Percentiles rank a stretch among this genome's conserved stretches.
phyloP scores from a whole-genome alignment of 2,329 filamentous ascomycete species.

The Alternaria panax region DNA sequence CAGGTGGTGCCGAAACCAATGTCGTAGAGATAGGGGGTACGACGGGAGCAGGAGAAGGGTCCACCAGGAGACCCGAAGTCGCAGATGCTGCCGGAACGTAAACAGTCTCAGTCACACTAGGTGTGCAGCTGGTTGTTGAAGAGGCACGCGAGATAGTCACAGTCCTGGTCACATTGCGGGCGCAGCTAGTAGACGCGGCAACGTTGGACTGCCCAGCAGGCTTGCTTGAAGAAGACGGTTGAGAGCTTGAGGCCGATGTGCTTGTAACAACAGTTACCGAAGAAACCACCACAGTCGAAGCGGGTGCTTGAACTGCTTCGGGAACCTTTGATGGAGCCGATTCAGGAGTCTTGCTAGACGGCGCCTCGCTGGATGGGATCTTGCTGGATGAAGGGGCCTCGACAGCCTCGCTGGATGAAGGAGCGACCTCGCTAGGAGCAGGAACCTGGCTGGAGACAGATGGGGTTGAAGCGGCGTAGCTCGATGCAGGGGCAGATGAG shows the following conservation, averaged over 20 bases:
- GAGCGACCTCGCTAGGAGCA: conserved; percentile 2
- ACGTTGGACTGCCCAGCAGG: conserved; percentile 23
- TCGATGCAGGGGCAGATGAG: conserved; percentile 10
- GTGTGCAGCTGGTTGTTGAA: conserved; percentile 19
- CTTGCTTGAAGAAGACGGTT: conserved; percentile 15
- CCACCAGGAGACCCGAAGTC: conserved; percentile 1
- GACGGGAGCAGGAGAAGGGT: conserved; percentile 11
- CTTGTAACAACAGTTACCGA: conserved; percentile 9
- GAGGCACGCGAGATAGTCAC: conserved; percentile 3
- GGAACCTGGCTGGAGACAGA: conserved; percentile 11
- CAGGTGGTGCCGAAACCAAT: conserved; percentile 28
- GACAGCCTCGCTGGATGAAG: conserved; percentile 5
- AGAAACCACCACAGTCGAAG: not conserved
- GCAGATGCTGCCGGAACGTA: conserved; percentile 30
- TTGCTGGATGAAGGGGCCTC: conserved; percentile 6
- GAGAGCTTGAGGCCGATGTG: conserved; percentile 4
- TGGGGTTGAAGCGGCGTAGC: conserved; percentile 1
- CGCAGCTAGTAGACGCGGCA: conserved; percentile 18
- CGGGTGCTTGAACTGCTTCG: conserved; percentile 6
- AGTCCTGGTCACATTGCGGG: conserved; percentile 6
- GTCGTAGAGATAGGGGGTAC: conserved; percentile 23
- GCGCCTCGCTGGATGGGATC: conserved; percentile 9
- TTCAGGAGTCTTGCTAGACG: not conserved
- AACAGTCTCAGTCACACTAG: conserved; percentile 35
- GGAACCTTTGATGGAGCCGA: conserved; percentile 14